phyloP scores from a whole-genome alignment of 2,329 filamentous ascomycete species.

The Knoxdaviesia capensis region DNA sequence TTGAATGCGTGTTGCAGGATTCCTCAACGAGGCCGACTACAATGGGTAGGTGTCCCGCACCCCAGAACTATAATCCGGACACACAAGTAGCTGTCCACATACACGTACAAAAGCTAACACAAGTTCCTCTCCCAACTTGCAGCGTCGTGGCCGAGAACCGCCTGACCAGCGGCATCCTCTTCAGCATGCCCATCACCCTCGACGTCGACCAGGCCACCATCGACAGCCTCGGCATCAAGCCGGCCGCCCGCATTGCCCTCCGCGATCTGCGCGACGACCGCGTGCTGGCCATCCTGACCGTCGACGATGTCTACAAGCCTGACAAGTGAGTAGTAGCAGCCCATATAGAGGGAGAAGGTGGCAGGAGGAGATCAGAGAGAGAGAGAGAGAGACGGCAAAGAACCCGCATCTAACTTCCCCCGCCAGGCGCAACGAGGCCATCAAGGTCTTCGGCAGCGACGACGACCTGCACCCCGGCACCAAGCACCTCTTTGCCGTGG shows the following conservation, averaged over 20 bases:
- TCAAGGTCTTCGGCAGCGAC: slow-evolving; percentile 82
- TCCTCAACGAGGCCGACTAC: slow-evolving; percentile 96
- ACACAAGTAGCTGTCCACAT: background rate
- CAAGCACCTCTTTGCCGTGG: slow-evolving; percentile 66
- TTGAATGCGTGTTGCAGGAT: slow-evolving; percentile 35
- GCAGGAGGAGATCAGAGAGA: too few relatives aligned
- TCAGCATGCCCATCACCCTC: slow-evolving; percentile 92
- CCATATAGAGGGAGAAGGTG: too few relatives aligned
- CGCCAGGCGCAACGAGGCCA: slow-evolving; percentile 62
- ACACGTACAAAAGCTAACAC: background rate
- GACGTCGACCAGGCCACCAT: slow-evolving; percentile 63
- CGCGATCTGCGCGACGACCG: slow-evolving; percentile 92
- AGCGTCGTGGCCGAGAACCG: slow-evolving; percentile 81
- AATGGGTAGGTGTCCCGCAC: slow-evolving; percentile 43
- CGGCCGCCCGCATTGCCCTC: slow-evolving; percentile 66
- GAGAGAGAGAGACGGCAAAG: background rate
- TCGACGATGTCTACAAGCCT: slow-evolving; percentile 88
- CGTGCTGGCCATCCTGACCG: slow-evolving; percentile 84
- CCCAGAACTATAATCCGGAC: background rate
- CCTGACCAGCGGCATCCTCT: slow-evolving; percentile 73
- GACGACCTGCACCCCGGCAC: slow-evolving; percentile 83
- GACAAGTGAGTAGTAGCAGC: slow-evolving; percentile 47
- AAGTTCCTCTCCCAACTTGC: slow-evolving; percentile 1
- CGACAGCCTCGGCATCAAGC: slow-evolving; percentile 53
- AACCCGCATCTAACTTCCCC: background rate